Evolutionary conservation across 2,329 filamentous ascomycete genomes (phyloP).

Genomic region (Chaetomium globosum): DNA sequence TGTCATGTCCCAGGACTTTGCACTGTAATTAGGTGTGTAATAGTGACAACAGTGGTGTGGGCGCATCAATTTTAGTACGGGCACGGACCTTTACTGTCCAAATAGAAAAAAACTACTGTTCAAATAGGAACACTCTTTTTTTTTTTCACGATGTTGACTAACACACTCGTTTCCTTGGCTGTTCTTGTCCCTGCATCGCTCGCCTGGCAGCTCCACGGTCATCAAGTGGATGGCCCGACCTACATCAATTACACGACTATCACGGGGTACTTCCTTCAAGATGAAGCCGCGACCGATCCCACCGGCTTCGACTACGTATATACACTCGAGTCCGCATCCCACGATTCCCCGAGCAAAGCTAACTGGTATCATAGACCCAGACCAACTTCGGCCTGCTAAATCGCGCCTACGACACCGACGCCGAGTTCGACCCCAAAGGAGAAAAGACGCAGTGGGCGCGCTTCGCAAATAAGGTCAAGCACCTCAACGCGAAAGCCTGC

Average conservation of each 20-base stretch:
- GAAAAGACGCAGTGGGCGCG: conserved; percentile 14
- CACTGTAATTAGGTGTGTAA: no score
- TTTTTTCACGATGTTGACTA: no score
- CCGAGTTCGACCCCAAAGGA: neutral
- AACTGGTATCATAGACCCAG: neutral
- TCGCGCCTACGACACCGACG: conserved; percentile 10
- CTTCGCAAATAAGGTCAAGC: conserved; percentile 6
- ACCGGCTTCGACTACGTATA: conserved; percentile 9
- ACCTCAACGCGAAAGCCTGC: conserved; percentile 7
- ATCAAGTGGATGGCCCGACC: no score
- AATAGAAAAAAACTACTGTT: no score
- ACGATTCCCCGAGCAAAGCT: neutral
- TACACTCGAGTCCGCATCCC: neutral
- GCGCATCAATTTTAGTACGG: no score
- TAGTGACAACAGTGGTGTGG: no score
- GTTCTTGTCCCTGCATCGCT: no score
- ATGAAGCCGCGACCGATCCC: neutral
- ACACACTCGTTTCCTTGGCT: no score
- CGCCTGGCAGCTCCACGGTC: no score
- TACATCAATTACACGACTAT: conserved; percentile 11
- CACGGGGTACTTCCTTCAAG: conserved; percentile 8
- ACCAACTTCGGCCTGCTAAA: conserved; percentile 14
- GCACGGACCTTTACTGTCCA: no score
- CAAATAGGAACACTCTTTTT: neutral
- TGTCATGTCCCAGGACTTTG: no score